phyloP scores from a whole-genome alignment of 208 protist species.

The Leishmania martiniquensis region DNA sequence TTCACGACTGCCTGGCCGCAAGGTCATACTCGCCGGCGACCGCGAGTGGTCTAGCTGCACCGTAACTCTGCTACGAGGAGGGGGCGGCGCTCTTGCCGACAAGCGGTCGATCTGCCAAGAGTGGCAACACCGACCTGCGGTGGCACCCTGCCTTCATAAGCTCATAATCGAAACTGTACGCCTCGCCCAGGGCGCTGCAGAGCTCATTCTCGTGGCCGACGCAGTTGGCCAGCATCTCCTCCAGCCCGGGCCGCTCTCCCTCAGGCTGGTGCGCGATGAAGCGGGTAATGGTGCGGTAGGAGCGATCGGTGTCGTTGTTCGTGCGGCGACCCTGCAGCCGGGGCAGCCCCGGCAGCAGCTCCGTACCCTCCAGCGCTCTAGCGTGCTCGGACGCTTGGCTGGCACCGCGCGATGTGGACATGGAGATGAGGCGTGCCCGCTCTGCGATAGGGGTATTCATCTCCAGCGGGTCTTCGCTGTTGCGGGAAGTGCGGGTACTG shows the following conservation, averaged over 20 bases:
- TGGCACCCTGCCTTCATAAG: slow-evolving; percentile 28
- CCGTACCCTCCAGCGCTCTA: slow-evolving; percentile 57
- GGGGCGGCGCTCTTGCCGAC: slow-evolving; percentile 1
- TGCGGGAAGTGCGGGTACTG: slow-evolving; percentile 31
- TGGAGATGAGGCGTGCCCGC: slow-evolving; percentile 2
- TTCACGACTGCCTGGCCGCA: neutral
- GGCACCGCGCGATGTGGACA: slow-evolving; percentile 2
- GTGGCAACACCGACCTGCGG: slow-evolving; percentile 9
- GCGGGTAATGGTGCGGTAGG: slow-evolving; percentile 59
- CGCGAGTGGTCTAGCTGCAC: neutral
- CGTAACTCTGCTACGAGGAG: slow-evolving; percentile 4
- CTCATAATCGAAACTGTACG: slow-evolving; percentile 71
- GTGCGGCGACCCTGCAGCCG: slow-evolving; percentile 57
- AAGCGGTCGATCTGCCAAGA: slow-evolving; percentile 10
- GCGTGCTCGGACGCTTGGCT: neutral
- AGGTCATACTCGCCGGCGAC: neutral
- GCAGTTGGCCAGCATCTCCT: slow-evolving; percentile 62
- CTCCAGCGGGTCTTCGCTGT: slow-evolving; percentile 26
- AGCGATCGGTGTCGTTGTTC: slow-evolving; percentile 42
- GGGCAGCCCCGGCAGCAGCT: slow-evolving; percentile 69
- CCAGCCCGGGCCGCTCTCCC: slow-evolving; percentile 41
- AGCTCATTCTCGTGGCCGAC: slow-evolving; percentile 68
- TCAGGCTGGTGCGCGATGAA: slow-evolving; percentile 72
- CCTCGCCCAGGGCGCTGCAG: slow-evolving; percentile 55
- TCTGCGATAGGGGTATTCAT: slow-evolving; percentile 31